Conservation (phyloP, 2,329 filamentous ascomycete species). For the Fusarium palustre region DNA sequence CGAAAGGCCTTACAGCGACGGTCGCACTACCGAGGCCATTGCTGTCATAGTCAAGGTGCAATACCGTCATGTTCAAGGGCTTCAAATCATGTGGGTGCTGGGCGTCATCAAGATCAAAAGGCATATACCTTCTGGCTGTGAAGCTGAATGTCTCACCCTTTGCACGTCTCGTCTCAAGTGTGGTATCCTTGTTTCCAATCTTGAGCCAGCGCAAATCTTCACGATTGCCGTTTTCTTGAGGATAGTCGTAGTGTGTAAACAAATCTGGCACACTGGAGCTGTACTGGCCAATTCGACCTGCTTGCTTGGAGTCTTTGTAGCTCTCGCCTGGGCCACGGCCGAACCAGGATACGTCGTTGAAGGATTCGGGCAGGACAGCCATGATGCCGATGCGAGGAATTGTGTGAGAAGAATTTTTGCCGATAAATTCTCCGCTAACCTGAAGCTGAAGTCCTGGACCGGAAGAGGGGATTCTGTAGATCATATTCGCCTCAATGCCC, state of each 20-base stretch:
- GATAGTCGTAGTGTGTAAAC: conserved; percentile 22
- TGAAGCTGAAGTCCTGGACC: background rate
- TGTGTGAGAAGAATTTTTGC: conserved; percentile 6
- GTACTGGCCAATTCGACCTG: conserved; percentile 5
- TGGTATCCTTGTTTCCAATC: conserved; percentile 5
- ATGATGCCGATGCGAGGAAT: conserved; percentile 22
- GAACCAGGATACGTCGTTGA: conserved; percentile 20
- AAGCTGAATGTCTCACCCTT: conserved; percentile 18
- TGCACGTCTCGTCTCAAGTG: background rate
- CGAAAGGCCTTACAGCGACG: conserved; percentile 17
- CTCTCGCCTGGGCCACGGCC: conserved; percentile 22
- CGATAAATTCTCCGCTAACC: background rate
- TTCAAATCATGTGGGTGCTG: conserved; percentile 24
- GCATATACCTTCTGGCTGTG: conserved; percentile 18
- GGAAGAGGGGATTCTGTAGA: conserved; percentile 4
- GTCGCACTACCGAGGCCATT: conserved; percentile 24
- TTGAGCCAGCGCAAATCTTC: conserved; percentile 13
- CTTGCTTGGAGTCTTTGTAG: conserved; percentile 31
- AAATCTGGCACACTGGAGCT: background rate
- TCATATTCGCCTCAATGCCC: conserved; percentile 21
- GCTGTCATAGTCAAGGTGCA: conserved; percentile 28
- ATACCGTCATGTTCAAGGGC: conserved; percentile 12
- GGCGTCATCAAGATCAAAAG: conserved; percentile 20
- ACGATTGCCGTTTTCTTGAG: conserved; percentile 25
- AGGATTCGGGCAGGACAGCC: background rate